Base-by-base conservation (phyloP, 495 filamentous ascomycete genomes). In the Penicillium steckii region DNA sequence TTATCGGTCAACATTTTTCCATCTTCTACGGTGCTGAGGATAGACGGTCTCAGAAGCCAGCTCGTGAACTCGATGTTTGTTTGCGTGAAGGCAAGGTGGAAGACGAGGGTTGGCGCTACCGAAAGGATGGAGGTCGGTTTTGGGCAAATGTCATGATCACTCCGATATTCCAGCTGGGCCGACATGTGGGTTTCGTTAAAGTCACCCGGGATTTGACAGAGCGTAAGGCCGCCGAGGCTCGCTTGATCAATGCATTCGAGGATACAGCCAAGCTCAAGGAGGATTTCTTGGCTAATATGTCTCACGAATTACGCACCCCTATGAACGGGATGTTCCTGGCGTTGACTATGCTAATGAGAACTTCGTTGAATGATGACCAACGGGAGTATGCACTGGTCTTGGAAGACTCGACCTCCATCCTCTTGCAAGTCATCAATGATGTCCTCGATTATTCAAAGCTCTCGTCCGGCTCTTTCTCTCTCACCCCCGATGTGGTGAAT, bases 401-500 rank as follows among this genome's bases (percentile, higher is more conserved):
- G 24, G 83, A 91, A 56, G 80, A 88, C 17, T 94, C 89, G 0
- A 90, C 85, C 0, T 90, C 91, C 46, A 81, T 85, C 2, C 70
- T 96, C n/a, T 69, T 96, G 17, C 88, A 87, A 3, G 86, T 95
- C 19, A 94, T 95, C 66, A 95, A 95, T 51, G 90, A 95, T 56
- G 92, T 94, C 30, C 73, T 95, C 3, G 91, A 95, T 62, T 86
- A 93, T 56, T 92, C 89, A 2, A 95, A 95, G 60, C 81, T 95
- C 15, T 91, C 93, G 52, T 88, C 86, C 9, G 90, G 89, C 3
- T 87, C 89, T 37, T 96, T 95, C 59, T 87, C 85, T 4, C 73
- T 95, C 10, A 83, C 83, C 4, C 65, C 87, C 1, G 80, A 92
- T n/a, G 78, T 93, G 0, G 68, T 82, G 26, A 84, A 92, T 55